Base-by-base conservation (phyloP, 345 rosid genomes). In the Hibiscus tridactylites region DNA sequence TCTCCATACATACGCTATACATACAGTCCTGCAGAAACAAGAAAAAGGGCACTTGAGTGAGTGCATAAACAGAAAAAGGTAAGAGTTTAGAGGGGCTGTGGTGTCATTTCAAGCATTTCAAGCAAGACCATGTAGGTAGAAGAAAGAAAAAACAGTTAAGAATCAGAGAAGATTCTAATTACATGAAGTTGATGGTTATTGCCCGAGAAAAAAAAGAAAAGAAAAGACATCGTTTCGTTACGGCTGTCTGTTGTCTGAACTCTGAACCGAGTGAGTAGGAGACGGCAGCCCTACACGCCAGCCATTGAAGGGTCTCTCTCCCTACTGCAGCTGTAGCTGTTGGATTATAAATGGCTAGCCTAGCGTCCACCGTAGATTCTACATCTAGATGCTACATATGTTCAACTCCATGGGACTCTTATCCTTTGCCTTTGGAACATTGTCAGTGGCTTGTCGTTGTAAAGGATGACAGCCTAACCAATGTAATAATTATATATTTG, bases 151-250 rank as follows among this genome's bases (percentile, higher is more conserved):
- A 39, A 61, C 31, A 28, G 74, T 65, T 65, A 42, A 65, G 65
- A 56, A 49, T 73, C 70, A 65, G 31, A 53, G 68, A 6, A 73
- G 62, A 73, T 52, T 62, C 21, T 62, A 56, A 31, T 65, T 64
- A 64, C 64, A 53, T 13, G 53, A 39, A 73, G 76, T 65, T 56
- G 62, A 71, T 64, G 72, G 70, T 6, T 10, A 58, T 58, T 71
- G 60, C 19, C 46, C 44, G 47, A 10, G 47, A 44, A 9, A 15
- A 5, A 56, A 31, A 33, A 33, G 37, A 39, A 31, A 6, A 6
- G 44, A 39, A 9, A 39, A 72, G 35, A 71, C 13, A 77, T 68
- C 76, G 70, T 77, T 77, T 68, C 76, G 70, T 77, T 77, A 52
- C 50, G 76, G 76, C 52, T 73, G 80, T 77, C 74, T 52, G 37